A percentile compares a stretch with the other conserved stretches of the same genome.
Conservation (phyloP, 352 stramenopile species). For the Pythium vanterpoolii region DNA sequence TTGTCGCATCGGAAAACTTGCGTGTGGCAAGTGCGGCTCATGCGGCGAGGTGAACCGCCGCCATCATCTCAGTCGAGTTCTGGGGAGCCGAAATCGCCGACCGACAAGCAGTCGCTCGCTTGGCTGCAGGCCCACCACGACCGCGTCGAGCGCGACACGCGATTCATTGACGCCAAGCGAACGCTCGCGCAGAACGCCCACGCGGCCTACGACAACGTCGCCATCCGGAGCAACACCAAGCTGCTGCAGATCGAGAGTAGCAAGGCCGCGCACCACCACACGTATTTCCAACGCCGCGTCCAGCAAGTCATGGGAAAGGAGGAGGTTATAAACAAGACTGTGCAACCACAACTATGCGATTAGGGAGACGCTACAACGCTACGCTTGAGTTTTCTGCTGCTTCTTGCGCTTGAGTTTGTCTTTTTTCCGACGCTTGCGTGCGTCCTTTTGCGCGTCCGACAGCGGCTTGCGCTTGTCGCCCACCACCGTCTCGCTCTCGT, state of each 20-base stretch:
- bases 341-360: constrained; percentile 4
- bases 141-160: constrained; percentile 16
- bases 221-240: constrained; percentile 42
- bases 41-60: constrained; percentile 24
- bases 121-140: constrained; percentile 35
- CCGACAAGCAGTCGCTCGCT: constrained; percentile 29
- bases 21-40: constrained; percentile 52
- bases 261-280: constrained; percentile 38
- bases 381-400: constrained; percentile 15
- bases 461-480: constrained; percentile 62
- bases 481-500: not conserved
- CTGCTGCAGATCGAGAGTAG: constrained; percentile 47
- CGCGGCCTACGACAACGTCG: constrained; percentile 44
- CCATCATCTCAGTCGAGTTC: not conserved
- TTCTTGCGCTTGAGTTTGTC: constrained; percentile 74
- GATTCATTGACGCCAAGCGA: constrained; percentile 19
- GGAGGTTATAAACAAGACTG: not conserved
- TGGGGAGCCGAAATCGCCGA: constrained; percentile 13
- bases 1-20: constrained; percentile 2
- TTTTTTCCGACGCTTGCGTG: constrained; percentile 54
- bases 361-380: not conserved
- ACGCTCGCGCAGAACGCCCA: constrained; percentile 34
- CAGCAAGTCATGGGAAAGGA: constrained; percentile 6
- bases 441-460: constrained; percentile 58
- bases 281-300: constrained; percentile 47